These are phyloP conservation scores for Sporisorium exsertum DNA, from an alignment of 1,284 basidiomycete species.

Conservation along the genomic window DNA sequence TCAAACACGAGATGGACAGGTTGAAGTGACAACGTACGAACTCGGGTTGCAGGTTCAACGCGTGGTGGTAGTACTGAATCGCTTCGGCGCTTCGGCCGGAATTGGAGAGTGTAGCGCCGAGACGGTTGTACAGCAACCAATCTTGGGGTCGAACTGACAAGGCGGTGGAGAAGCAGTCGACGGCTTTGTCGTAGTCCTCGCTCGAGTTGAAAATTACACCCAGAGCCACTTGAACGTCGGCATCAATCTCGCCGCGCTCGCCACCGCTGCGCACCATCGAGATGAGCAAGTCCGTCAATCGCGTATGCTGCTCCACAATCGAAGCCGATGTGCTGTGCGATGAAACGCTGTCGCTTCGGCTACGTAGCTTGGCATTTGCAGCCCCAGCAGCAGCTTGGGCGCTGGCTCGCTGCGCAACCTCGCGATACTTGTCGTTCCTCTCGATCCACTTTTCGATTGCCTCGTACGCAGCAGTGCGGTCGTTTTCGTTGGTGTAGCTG, in stretches of 20 bases:
- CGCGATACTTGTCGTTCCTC: constrained; percentile 71
- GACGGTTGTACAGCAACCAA: constrained; percentile 93
- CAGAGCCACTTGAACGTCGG: constrained; percentile 94
- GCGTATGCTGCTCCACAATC: constrained; percentile 56
- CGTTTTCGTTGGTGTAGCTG: constrained; percentile 90
- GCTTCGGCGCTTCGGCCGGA: constrained; percentile 83
- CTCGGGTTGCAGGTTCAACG: constrained; percentile 87
- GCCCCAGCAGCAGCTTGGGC: constrained; percentile 10
- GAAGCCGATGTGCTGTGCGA: constrained; percentile 27
- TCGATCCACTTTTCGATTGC: constrained; percentile 86
- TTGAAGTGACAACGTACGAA: constrained; percentile 79
- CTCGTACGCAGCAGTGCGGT: constrained; percentile 77
- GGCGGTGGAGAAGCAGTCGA: constrained; percentile 93
- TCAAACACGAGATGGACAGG: constrained; percentile 63
- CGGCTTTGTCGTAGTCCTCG: constrained; percentile 87
- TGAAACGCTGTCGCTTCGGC: constrained; percentile 33
- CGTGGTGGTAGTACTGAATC: constrained; percentile 87
- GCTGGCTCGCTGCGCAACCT: constrained; percentile 64
- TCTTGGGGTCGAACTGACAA: constrained; percentile 89
- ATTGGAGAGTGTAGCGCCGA: constrained; percentile 95
- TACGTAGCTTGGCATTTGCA: constrained; percentile 8
- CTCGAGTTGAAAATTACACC: constrained; percentile 92
- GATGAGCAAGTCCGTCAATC: constrained; percentile 68
- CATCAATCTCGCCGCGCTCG: constrained; percentile 72
- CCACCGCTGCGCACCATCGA: constrained; percentile 67